phyloP scores from a whole-genome alignment of 768 basidiomycete genomes.

The Sistotremastrum suecicum region DNA sequence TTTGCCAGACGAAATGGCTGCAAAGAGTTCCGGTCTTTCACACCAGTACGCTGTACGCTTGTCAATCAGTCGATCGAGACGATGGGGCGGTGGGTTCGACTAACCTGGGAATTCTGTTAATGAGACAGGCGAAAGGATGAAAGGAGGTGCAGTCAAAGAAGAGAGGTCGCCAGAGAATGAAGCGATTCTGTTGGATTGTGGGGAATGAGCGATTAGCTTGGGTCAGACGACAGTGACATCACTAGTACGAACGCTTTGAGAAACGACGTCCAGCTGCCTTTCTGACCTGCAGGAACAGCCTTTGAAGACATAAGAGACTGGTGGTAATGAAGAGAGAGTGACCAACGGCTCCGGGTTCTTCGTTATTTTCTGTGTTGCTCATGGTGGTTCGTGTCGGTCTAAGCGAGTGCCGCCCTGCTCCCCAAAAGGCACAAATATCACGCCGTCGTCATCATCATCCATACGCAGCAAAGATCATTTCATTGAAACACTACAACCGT shows the following conservation, averaged over 20 bases:
- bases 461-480: neutral
- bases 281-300: slow-evolving; percentile 72
- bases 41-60: slow-evolving; percentile 79
- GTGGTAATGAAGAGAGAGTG: too few species aligned
- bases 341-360: neutral
- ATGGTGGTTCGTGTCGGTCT: neutral
- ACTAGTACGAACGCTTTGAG: slow-evolving; percentile 61
- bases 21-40: slow-evolving; percentile 83
- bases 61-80: slow-evolving; percentile 1
- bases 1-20: slow-evolving; percentile 67
- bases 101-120: slow-evolving; percentile 84
- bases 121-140: slow-evolving; percentile 84
- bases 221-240: neutral
- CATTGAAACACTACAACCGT: neutral
- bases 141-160: slow-evolving; percentile 71
- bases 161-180: slow-evolving; percentile 83
- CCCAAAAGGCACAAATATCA: neutral
- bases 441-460: neutral
- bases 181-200: slow-evolving; percentile 41
- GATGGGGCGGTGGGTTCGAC: slow-evolving; percentile 12
- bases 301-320: neutral
- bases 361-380: neutral
- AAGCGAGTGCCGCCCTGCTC: neutral
- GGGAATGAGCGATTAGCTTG: slow-evolving; percentile 3
- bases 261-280: slow-evolving; percentile 80